Percentiles rank a stretch among this genome's conserved stretches.
phyloP scores from a whole-genome alignment of 805 yeast genomes.

The Naumovozyma baii region DNA sequence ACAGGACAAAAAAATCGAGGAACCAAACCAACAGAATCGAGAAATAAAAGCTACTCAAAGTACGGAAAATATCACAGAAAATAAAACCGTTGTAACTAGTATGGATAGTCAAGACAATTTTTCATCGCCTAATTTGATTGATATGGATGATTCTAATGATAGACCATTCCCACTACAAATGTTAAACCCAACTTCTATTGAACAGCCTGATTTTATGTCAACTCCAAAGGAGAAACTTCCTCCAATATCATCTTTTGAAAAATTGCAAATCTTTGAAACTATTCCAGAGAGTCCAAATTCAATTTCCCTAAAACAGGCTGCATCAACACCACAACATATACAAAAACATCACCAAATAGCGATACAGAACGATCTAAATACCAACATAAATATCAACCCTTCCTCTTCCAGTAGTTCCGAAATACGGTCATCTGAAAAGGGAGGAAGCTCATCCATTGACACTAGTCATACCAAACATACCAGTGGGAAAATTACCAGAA shows the following conservation, averaged over 20 bases:
- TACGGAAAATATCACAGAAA: too few species aligned
- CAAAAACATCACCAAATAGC: too few species aligned
- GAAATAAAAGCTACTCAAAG: too few species aligned
- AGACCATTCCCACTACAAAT: constrained; percentile 5
- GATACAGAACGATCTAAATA: background rate
- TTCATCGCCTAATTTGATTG: constrained; percentile 31
- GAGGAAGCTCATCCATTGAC: background rate
- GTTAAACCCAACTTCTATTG: constrained; percentile 3
- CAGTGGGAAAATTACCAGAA: background rate
- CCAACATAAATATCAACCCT: background rate
- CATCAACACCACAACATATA: too few species aligned
- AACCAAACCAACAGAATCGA: background rate
- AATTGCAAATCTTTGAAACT: background rate
- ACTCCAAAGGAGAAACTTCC: constrained; percentile 16
- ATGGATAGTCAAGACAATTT: too few species aligned
- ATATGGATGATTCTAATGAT: constrained; percentile 25
- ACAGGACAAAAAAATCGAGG: constrained; percentile 2
- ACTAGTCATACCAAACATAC: background rate
- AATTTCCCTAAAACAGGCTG: too few species aligned
- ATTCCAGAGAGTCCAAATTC: background rate
- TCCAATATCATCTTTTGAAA: background rate
- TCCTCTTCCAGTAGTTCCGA: background rate
- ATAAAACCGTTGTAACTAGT: background rate
- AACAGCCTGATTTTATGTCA: constrained; percentile 25
- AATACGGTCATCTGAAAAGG: background rate